Evolutionary conservation across 805 yeast species (phyloP), one percentile per base, ranked within the genome.

Genomic region (Saccharomycopsis sp.): DNA sequence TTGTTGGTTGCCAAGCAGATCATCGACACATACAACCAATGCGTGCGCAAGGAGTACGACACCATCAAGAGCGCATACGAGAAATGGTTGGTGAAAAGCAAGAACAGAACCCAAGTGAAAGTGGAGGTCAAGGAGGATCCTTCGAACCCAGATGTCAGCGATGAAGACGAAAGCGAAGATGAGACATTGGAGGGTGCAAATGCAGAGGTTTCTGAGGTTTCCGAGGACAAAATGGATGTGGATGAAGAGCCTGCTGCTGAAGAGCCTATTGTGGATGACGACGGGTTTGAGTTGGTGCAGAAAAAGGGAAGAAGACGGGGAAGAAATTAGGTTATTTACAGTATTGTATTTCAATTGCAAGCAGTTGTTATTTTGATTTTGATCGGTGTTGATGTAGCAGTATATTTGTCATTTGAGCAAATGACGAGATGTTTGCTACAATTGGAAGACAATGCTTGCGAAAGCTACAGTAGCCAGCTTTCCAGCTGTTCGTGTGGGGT

Each of bases 281-380:
- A 92, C 68, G 99, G 98, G 0, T 92, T 92, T 67, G 94, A 91
- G 65, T 71, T 90, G 61, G 97, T 92, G 2, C 90, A 84, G 65
- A 84, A 81, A 67, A 84, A 82, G 66, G 84, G 87, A n/a, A 77
- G 79, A 69, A 78, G 47, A 23, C 34, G 55, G 14, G 53, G 79
- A 69, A 71, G 77, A 64, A 55, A 64, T 52, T 68, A 34, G 52
- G 37, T 24, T 14, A 24, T 29, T 29, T 29, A 29, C 37, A 7
- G 37, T 7, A 29, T 29, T n/a, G n/a, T n/a, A n/a, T n/a, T n/a
- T n/a, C n/a, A n/a, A n/a, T n/a, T n/a, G n/a, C n/a, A n/a, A n/a
- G n/a, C n/a, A n/a, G n/a, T n/a, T n/a, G n/a, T n/a, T n/a, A n/a
- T n/a, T n/a, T n/a, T n/a, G n/a, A n/a, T n/a, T n/a, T n/a, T n/a